A percentile compares a stretch with the other conserved stretches of the same genome.
phyloP scores from a whole-genome alignment of 768 basidiomycete genomes.

The Lactarius hengduanensis region DNA sequence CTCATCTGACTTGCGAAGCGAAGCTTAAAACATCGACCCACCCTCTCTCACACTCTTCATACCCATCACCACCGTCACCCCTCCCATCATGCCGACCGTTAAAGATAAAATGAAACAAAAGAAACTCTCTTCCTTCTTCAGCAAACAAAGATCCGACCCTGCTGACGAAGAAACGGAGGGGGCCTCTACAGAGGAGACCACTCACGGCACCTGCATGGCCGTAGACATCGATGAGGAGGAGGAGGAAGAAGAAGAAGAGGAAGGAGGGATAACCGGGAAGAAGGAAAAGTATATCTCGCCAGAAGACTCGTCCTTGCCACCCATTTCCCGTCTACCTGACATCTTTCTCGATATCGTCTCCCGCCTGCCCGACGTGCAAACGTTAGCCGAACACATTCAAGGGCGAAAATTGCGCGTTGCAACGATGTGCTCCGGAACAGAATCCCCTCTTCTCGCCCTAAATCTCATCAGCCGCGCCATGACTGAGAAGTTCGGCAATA shows the following conservation, averaged over 20 bases:
- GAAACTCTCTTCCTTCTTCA: conserved; percentile 21
- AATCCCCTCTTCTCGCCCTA: conserved; percentile 89
- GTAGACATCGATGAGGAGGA: conserved; percentile 17
- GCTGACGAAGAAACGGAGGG: conserved; percentile 18
- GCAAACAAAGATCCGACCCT: conserved; percentile 16
- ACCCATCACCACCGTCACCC: background rate
- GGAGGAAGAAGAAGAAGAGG: conserved; percentile 32
- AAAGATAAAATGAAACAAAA: conserved; percentile 27
- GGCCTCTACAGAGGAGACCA: conserved; percentile 7
- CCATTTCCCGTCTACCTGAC: conserved; percentile 65
- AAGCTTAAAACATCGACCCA: background rate
- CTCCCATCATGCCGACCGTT: conserved; percentile 19
- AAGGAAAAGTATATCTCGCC: conserved; percentile 44
- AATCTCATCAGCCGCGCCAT: conserved; percentile 79
- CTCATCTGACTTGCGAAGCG: background rate
- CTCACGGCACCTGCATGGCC: background rate
- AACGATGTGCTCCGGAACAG: conserved; percentile 97
- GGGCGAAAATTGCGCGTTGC: conserved; percentile 90
- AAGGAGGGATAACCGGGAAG: conserved; percentile 35
- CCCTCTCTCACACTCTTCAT: background rate
- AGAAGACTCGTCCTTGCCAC: conserved; percentile 69
- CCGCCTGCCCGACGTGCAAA: conserved; percentile 61
- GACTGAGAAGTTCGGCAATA: conserved; percentile 59
- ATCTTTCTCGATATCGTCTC: conserved; percentile 77
- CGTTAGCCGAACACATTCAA: conserved; percentile 60